phyloP scores from a whole-genome alignment of 495 filamentous ascomycete genomes.

The Geopyxis carbonaria region DNA sequence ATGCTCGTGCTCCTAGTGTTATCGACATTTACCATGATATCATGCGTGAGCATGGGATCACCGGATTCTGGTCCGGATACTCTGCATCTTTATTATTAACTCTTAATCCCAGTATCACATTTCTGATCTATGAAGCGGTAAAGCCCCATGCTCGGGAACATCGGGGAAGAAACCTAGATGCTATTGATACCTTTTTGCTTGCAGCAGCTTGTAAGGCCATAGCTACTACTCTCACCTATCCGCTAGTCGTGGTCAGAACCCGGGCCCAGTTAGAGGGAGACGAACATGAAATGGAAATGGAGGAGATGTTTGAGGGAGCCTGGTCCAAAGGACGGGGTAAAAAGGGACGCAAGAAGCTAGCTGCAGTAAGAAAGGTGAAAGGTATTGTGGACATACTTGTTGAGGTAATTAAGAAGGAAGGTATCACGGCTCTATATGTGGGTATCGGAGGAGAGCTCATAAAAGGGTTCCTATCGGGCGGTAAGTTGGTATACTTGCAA shows the following conservation, averaged over 20 bases:
- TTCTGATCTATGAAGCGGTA: conserved; percentile 59
- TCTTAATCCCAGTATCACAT: conserved; percentile 73
- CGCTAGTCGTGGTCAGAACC: conserved; percentile 67
- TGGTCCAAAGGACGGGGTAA: neutral
- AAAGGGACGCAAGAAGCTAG: too few relatives aligned
- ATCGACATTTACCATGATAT: conserved; percentile 48
- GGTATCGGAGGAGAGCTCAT: conserved; percentile 61
- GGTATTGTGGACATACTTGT: conserved; percentile 10
- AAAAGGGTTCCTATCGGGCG: conserved; percentile 74
- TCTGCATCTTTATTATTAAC: conserved; percentile 64
- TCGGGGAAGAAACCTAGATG: conserved; percentile 29
- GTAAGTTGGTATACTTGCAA: conserved; percentile 9
- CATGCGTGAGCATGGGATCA: conserved; percentile 48
- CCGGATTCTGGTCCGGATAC: conserved; percentile 83
- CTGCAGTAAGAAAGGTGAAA: neutral
- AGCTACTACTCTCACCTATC: conserved; percentile 69
- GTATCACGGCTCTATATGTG: conserved; percentile 53
- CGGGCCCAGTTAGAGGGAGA: conserved; percentile 42
- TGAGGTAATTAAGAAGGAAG: conserved; percentile 33
- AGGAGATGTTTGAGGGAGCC: neutral
- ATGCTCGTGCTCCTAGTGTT: conserved; percentile 27
- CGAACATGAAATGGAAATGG: conserved; percentile 8
- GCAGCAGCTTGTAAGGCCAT: conserved; percentile 68
- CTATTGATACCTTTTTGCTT: conserved; percentile 44
- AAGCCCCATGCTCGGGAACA: conserved; percentile 42